Evolutionary conservation across 1,139 yeast species (phyloP).

Genomic region (Debaryomyces fabryi): DNA sequence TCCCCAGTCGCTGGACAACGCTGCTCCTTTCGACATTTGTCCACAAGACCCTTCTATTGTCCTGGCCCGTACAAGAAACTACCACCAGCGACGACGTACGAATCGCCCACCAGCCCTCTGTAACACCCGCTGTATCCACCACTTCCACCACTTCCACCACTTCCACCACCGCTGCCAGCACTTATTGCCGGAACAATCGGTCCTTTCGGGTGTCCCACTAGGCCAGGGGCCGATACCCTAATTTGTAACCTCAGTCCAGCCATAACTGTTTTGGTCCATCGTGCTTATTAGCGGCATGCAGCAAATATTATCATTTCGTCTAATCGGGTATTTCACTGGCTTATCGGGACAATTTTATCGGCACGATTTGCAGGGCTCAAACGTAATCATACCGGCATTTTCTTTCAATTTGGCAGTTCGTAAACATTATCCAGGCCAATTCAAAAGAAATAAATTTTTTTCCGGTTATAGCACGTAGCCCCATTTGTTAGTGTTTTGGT

Average conservation of each 20-base stretch:
- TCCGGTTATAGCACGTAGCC: background rate
- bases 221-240: background rate
- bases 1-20: background rate
- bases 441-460: slow-evolving; percentile 5
- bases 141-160: background rate
- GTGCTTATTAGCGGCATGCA: background rate
- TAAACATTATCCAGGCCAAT: slow-evolving; percentile 3
- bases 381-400: background rate
- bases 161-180: background rate
- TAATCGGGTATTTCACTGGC: background rate
- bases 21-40: too few relatives aligned
- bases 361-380: background rate
- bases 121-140: background rate
- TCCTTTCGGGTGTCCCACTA: background rate
- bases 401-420: slow-evolving; percentile 1
- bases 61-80: background rate
- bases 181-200: background rate
- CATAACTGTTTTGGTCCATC: background rate
- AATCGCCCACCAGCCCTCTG: background rate
- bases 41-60: background rate
- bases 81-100: background rate
- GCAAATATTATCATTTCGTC: background rate
- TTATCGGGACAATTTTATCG: background rate
- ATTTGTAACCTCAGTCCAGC: slow-evolving; percentile 3
- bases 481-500: slow-evolving; percentile 8